These are phyloP conservation scores for Polygonum aviculare DNA, from an alignment of 148 eudicot species.

Conservation along the genomic window DNA sequence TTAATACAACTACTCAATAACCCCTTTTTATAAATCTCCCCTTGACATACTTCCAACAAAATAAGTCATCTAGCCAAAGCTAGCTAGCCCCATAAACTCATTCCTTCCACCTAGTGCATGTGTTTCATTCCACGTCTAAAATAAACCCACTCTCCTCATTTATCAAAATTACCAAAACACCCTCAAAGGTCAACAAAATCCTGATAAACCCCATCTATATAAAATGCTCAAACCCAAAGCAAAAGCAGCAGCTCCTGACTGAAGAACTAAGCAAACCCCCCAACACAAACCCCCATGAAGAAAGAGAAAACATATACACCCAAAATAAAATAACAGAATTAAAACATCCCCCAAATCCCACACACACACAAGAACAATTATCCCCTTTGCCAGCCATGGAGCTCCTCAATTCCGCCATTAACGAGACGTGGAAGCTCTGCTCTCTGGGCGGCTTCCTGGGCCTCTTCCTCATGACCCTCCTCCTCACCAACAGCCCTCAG, in stretches of 20 bases:
- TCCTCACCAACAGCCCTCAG: conserved; percentile 7
- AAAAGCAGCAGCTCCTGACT: neutral
- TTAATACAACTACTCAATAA: too few species aligned
- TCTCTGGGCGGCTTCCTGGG: conserved; percentile 21
- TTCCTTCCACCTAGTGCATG: too few species aligned
- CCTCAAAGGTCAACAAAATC: neutral
- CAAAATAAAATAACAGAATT: neutral
- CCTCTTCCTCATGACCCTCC: conserved; percentile 19
- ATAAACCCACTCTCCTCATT: neutral
- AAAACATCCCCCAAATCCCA: neutral
- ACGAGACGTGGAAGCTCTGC: conserved; percentile 23
- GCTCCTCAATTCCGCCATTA: conserved; percentile 17
- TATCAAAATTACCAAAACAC: neutral
- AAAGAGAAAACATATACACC: neutral
- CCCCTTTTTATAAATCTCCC: too few species aligned
- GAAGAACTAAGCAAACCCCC: neutral
- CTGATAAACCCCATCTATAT: neutral
- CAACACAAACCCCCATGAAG: neutral
- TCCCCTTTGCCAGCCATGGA: neutral
- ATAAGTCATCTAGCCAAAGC: too few species aligned
- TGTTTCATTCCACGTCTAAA: too few species aligned
- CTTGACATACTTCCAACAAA: too few species aligned
- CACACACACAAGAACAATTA: neutral
- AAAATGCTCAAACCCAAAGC: neutral
- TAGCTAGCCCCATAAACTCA: too few species aligned